phyloP scores from a whole-genome alignment of 805 yeast genomes.

The Wickerhamiella domercqiae region DNA sequence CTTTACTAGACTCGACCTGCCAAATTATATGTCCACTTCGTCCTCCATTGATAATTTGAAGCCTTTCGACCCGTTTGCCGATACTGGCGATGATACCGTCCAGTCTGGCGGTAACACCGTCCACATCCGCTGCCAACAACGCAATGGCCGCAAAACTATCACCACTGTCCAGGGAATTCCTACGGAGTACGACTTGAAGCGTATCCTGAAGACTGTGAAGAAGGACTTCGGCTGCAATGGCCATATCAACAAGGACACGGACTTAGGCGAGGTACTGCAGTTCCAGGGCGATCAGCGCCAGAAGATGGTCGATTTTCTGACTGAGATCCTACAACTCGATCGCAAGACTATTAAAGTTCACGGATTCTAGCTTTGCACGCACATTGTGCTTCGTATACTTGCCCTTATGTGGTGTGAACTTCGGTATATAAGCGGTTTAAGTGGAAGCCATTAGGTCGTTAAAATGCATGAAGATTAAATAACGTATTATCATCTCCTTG shows the following conservation, averaged over 20 bases:
- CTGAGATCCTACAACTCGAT: conserved; percentile 70
- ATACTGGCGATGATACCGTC: conserved; percentile 97
- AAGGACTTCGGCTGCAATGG: conserved; percentile 99
- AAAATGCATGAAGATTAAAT: too few relatives aligned
- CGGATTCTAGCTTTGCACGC: conserved; percentile 52
- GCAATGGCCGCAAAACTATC: conserved; percentile 97
- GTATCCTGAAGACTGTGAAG: conserved; percentile 82
- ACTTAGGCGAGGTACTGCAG: conserved; percentile 93
- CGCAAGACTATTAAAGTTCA: conserved; percentile 96
- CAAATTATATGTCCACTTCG: too few relatives aligned
- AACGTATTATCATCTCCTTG: too few relatives aligned
- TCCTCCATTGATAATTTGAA: conserved; percentile 63
- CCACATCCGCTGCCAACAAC: conserved; percentile 97
- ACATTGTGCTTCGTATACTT: background rate
- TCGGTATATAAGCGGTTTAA: too few relatives aligned
- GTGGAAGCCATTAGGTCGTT: too few relatives aligned
- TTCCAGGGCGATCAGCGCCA: conserved; percentile 98
- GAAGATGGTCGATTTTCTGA: conserved; percentile 85
- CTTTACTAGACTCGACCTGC: too few relatives aligned
- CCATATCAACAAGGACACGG: conserved; percentile 90
- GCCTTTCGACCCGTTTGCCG: conserved; percentile 89
- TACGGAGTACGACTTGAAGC: conserved; percentile 83
- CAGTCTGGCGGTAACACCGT: conserved; percentile 90
- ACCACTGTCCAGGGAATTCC: conserved; percentile 98
- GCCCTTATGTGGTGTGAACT: too few relatives aligned